These are phyloP conservation scores for Colletotrichum sp. DNA, from an alignment of 2,329 filamentous ascomycete genomes.

Conservation along the genomic window DNA sequence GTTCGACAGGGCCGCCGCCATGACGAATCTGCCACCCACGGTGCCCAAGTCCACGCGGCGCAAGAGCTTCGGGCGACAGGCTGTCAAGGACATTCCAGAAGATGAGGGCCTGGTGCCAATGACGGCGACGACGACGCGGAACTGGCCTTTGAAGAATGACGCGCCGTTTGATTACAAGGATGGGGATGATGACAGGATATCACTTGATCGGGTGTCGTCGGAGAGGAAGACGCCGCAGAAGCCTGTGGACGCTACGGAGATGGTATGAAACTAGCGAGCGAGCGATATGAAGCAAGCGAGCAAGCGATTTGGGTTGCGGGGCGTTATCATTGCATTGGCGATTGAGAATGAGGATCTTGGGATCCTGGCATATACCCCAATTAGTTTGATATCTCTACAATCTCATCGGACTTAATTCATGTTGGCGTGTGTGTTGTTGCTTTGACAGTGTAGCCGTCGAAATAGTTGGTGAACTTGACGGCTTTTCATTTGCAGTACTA, in stretches of 20 bases:
- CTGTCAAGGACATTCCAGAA: not conserved
- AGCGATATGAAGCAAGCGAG: not conserved
- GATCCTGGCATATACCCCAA: not conserved
- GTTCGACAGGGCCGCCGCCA: conserved; percentile 5
- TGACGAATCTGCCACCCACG: not conserved
- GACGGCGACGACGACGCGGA: not conserved
- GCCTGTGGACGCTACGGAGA: conserved; percentile 4
- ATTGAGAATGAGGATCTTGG: not conserved
- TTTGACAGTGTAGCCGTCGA: fast-evolving
- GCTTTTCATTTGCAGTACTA: too few relatives aligned
- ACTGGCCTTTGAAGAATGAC: conserved; percentile 1
- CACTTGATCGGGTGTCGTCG: not conserved
- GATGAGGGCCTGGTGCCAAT: not conserved
- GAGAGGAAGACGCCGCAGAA: not conserved
- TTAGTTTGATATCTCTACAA: not conserved
- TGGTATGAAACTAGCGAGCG: not conserved
- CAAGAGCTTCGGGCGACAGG: conserved; percentile 1
- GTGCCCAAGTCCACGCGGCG: not conserved
- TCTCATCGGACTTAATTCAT: not conserved
- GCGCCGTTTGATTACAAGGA: not conserved
- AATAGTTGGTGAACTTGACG: fast-evolving
- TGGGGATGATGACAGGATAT: not conserved
- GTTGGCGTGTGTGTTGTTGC: fast-evolving
- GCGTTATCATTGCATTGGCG: not conserved
- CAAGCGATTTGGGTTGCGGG: not conserved